Conservation (phyloP, 306 rosid genomes). For the Casuarina equisetifolia region DNA sequence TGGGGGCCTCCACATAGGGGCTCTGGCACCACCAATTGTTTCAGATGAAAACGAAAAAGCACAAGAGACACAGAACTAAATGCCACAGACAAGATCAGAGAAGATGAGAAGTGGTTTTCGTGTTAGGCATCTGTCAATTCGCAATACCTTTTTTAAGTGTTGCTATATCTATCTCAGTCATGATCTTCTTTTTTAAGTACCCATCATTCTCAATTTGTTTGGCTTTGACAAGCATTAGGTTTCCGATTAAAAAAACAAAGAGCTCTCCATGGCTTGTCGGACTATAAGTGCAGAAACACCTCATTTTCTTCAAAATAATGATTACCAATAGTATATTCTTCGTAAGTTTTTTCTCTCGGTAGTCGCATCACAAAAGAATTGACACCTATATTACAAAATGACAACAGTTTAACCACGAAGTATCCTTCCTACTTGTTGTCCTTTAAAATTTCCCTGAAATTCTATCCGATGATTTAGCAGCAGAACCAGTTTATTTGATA, state of each 20-base stretch:
- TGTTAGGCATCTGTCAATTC: neutral
- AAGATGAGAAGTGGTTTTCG: neutral
- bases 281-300: neutral
- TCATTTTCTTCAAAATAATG: neutral
- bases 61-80: neutral
- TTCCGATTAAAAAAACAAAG: neutral
- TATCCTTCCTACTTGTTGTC: neutral
- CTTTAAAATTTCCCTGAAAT: neutral
- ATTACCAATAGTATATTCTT: neutral
- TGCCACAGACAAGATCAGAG: neutral
- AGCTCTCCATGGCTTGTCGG: neutral
- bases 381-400: neutral
- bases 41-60: constrained; percentile 11
- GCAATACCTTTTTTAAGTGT: neutral
- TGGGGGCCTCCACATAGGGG: constrained; percentile 90
- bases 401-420: neutral
- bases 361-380: neutral
- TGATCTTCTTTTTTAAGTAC: neutral
- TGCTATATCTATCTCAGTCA: neutral
- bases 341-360: neutral
- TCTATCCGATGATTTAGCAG: neutral
- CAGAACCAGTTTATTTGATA: neutral
- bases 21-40: constrained; percentile 43
- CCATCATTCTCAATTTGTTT: neutral
- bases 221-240: neutral